phyloP scores from a whole-genome alignment of 495 filamentous ascomycete species.

The Lophiotrema nucula region DNA sequence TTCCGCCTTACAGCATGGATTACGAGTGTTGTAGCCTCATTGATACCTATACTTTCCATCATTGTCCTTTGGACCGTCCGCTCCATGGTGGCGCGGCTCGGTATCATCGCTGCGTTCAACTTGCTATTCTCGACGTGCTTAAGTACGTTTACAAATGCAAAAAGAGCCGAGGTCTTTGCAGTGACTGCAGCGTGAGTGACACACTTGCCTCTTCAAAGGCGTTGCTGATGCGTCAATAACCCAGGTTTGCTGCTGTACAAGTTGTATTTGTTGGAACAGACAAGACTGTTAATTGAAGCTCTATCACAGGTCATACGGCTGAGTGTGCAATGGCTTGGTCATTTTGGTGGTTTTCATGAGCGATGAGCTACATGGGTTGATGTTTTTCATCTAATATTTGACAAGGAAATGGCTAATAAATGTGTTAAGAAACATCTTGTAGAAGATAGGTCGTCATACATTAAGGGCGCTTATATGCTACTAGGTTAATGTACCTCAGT shows the following conservation, averaged over 20 bases:
- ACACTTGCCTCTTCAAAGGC: neutral
- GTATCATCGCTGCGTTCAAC: slow-evolving; percentile 28
- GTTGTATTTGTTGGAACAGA: neutral
- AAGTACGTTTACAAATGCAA: slow-evolving; percentile 31
- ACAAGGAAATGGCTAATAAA: too few species aligned
- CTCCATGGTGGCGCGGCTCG: slow-evolving; percentile 26
- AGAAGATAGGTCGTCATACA: too few species aligned
- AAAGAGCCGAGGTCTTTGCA: slow-evolving; percentile 32
- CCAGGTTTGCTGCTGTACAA: slow-evolving; percentile 4
- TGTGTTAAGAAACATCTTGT: too few species aligned
- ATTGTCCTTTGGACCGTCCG: slow-evolving; percentile 9
- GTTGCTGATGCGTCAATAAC: neutral
- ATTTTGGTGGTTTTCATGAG: too few species aligned
- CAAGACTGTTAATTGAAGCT: too few species aligned
- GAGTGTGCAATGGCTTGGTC: too few species aligned
- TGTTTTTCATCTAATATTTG: too few species aligned
- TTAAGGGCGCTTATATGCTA: too few species aligned
- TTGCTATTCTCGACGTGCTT: slow-evolving; percentile 29
- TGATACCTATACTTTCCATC: slow-evolving; percentile 22
- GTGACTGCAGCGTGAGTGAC: slow-evolving; percentile 41
- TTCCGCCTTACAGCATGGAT: slow-evolving; percentile 23
- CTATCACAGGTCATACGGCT: too few species aligned
- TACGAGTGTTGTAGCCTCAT: slow-evolving; percentile 25
- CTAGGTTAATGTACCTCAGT: too few species aligned
- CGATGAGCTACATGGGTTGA: too few species aligned